phyloP scores from a whole-genome alignment of 2,329 filamentous ascomycete species.

The Gaeumannomyces tritici region DNA sequence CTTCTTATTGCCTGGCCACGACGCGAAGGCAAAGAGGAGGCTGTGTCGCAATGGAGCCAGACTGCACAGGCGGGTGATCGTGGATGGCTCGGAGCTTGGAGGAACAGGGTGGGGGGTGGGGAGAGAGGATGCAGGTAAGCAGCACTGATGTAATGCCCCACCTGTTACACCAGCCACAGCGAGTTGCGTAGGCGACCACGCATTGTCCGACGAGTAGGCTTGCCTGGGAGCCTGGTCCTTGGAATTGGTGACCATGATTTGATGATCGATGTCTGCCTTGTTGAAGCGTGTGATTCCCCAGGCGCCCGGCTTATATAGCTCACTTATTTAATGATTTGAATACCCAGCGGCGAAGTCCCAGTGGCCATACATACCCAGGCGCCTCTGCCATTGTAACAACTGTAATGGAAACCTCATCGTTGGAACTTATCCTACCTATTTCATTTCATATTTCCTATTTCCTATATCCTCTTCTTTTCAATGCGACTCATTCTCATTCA shows the following conservation, averaged over 20 bases:
- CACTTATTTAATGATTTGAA: neutral
- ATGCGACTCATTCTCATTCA: too few relatives aligned
- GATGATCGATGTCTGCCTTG: neutral
- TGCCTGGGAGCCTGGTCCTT: too few relatives aligned
- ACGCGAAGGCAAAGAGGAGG: neutral
- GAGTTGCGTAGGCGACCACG: conserved; percentile 21
- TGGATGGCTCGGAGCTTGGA: conserved; percentile 1
- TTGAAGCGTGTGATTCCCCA: neutral
- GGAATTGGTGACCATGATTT: neutral
- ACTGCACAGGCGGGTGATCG: neutral
- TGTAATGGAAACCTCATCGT: too few relatives aligned
- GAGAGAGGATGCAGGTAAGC: neutral
- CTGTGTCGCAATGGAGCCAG: neutral
- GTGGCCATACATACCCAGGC: too few relatives aligned
- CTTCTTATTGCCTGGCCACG: neutral
- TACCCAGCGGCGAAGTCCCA: neutral
- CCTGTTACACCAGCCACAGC: conserved; percentile 19
- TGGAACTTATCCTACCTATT: too few relatives aligned
- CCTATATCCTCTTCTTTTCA: too few relatives aligned
- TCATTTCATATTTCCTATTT: too few relatives aligned
- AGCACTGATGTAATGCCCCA: conserved; percentile 21
- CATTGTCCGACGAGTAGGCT: neutral
- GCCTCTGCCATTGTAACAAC: too few relatives aligned
- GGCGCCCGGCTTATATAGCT: neutral
- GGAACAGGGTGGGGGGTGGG: conserved; percentile 1